These are phyloP conservation scores for Neopestalotiopsis rosae DNA, from an alignment of 2,329 filamentous ascomycete species.

Conservation along the genomic window DNA sequence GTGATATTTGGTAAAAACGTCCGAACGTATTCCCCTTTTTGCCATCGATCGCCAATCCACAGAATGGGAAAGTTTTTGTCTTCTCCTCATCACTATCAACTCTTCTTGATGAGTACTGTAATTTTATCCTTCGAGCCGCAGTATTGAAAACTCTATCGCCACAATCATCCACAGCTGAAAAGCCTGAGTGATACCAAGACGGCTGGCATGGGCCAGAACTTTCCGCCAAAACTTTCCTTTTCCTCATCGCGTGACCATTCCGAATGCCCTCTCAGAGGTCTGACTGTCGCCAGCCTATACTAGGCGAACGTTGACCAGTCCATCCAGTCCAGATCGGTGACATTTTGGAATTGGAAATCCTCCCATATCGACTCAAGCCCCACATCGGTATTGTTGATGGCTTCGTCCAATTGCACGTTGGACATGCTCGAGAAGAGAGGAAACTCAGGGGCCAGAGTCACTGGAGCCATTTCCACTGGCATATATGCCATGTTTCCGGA, in stretches of 20 bases:
- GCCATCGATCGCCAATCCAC: background rate
- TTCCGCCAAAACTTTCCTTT: background rate
- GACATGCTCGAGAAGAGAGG: slow-evolving; percentile 41
- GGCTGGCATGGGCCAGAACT: background rate
- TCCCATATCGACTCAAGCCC: slow-evolving; percentile 38
- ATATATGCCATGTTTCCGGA: slow-evolving; percentile 27
- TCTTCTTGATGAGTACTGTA: background rate
- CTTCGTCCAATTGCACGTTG: slow-evolving; percentile 40
- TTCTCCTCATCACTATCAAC: background rate
- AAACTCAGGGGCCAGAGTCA: slow-evolving; percentile 33
- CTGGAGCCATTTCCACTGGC: slow-evolving; percentile 29
- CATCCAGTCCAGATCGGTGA: slow-evolving; percentile 40
- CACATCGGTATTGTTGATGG: slow-evolving; percentile 39
- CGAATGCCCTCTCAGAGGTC: background rate
- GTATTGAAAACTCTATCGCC: background rate
- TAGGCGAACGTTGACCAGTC: slow-evolving; percentile 35
- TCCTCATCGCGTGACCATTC: background rate
- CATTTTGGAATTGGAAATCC: slow-evolving; percentile 40
- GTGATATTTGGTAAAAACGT: background rate
- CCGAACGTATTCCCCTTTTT: background rate
- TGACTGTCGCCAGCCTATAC: background rate
- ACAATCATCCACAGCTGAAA: background rate
- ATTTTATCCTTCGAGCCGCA: background rate
- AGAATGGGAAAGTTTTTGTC: background rate
- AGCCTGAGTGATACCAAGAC: background rate